Conservation (phyloP, 306 rosid genomes). For the Delonix regia region DNA sequence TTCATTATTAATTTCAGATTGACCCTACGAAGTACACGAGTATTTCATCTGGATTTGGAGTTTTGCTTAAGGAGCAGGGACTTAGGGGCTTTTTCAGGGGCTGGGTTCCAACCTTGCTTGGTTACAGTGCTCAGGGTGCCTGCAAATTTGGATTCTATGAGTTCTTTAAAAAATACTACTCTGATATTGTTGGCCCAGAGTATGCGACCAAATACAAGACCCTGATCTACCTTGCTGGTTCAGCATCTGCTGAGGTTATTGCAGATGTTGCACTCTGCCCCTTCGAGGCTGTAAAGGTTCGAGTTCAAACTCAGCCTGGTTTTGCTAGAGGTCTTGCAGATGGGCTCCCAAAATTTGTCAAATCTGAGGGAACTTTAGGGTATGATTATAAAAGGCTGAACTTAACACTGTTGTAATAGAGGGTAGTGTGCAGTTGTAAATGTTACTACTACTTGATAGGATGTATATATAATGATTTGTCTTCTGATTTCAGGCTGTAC, state of each 20-base stretch:
- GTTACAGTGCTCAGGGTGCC: slow-evolving; percentile 99
- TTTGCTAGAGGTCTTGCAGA: slow-evolving; percentile 91
- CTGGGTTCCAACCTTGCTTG: slow-evolving; percentile 97
- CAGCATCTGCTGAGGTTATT: slow-evolving; percentile 96
- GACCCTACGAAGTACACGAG: slow-evolving; percentile 87
- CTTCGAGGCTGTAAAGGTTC: slow-evolving; percentile 94
- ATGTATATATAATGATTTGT: slow-evolving; percentile 31
- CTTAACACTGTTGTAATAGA: slow-evolving; percentile 7
- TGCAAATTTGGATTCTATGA: slow-evolving; percentile 97
- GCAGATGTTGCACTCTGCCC: slow-evolving; percentile 98
- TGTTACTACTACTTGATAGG: neutral
- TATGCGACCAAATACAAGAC: slow-evolving; percentile 95
- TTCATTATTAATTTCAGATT: slow-evolving; percentile 59
- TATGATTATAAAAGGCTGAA: slow-evolving; percentile 39
- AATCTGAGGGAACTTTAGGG: slow-evolving; percentile 90
- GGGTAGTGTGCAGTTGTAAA: neutral
- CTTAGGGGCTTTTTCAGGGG: slow-evolving; percentile 87
- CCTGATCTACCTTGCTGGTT: slow-evolving; percentile 96
- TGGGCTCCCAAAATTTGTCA: slow-evolving; percentile 87
- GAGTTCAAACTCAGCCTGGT: slow-evolving; percentile 98
- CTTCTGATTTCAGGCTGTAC: slow-evolving; percentile 72
- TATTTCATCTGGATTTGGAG: slow-evolving; percentile 89
- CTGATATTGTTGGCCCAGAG: slow-evolving; percentile 97
- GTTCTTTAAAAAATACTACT: slow-evolving; percentile 90
- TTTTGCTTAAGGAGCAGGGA: slow-evolving; percentile 92